These are phyloP conservation scores for Solanum neorickii DNA, from an alignment of 257 asterid genomes.

Conservation along the genomic window DNA sequence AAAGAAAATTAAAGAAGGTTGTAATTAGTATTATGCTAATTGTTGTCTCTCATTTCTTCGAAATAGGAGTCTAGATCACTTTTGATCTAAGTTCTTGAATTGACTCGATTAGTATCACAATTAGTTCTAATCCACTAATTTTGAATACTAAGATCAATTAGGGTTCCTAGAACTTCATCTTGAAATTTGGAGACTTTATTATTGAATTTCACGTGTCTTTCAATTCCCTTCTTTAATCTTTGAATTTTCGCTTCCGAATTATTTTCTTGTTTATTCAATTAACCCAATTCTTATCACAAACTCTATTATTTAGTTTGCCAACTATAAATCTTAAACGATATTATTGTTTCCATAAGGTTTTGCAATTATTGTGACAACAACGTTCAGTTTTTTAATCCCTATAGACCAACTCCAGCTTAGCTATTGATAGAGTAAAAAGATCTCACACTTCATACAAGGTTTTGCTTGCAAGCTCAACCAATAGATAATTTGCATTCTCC, in stretches of 20 bases:
- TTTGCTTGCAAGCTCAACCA: neutral
- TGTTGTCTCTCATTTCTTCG: neutral
- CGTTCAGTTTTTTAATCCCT: neutral
- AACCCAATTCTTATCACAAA: neutral
- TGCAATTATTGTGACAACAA: neutral
- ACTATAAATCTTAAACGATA: neutral
- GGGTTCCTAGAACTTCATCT: neutral
- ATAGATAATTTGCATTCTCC: neutral
- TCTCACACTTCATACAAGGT: neutral
- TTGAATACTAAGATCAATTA: neutral
- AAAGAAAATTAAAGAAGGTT: neutral
- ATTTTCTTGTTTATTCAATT: neutral
- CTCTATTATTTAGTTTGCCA: neutral
- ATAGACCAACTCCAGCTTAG: neutral
- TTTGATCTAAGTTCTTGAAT: neutral
- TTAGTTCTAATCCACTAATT: neutral
- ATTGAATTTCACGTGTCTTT: too few species aligned
- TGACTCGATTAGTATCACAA: neutral
- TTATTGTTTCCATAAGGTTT: neutral
- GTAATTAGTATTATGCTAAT: neutral
- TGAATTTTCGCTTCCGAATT: neutral
- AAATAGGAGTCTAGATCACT: neutral
- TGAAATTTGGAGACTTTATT: too few species aligned
- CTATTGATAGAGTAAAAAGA: neutral
- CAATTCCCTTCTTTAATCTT: neutral